Base-by-base conservation (phyloP, 148 eudicot genomes). In the Rhododendron mucronatum region DNA sequence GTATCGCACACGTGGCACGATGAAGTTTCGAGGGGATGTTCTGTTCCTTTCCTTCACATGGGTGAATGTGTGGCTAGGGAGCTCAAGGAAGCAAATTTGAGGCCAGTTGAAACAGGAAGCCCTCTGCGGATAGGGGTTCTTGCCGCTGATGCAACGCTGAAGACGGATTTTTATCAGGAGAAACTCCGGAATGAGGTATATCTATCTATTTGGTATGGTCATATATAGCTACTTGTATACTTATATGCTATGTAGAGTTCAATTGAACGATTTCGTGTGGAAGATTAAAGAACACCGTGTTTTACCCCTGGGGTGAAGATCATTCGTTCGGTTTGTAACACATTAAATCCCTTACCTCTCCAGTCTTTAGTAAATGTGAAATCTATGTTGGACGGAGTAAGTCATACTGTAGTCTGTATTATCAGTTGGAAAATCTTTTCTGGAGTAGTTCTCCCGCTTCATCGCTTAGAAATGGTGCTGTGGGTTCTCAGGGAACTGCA, bases 1-100 rank as follows among this genome's bases (percentile, higher is more conserved):
- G n/a, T 94, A 51, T 86, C 89, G 79, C 98, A 94, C 82, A 87
- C 87, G 8, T 95, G 98, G 96, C 86, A 95, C 63, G 91, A 90
- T 50, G 94, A 93, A 83, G 81, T 95, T 87, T 84, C 90, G 21
- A 74, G 88, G 77, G 98, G 92, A 59, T 90, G 92, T 86, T 86
- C 89, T 53, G 90, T 94, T 74, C 94, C 94, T 47, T 82, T 95
- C 84, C 92, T 94, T 89, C 95, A 95, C 77, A 89, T 95, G 91
- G 97, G 91, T 80, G 96, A 93, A 76, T 95, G 96, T 89, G 97
- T 95, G 44, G 95, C 94, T 44, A 93, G 83, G 86, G 98, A 95
- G 89, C 93, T 95, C 3, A 94, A 91, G 90, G 97, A 93, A 85
- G 95, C 94, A 1, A 91, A 94, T 63, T 87, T 94, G 77, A 91